Evolutionary conservation across 169 alveolate species (phyloP).

Genomic region (Cytauxzoon felis): DNA sequence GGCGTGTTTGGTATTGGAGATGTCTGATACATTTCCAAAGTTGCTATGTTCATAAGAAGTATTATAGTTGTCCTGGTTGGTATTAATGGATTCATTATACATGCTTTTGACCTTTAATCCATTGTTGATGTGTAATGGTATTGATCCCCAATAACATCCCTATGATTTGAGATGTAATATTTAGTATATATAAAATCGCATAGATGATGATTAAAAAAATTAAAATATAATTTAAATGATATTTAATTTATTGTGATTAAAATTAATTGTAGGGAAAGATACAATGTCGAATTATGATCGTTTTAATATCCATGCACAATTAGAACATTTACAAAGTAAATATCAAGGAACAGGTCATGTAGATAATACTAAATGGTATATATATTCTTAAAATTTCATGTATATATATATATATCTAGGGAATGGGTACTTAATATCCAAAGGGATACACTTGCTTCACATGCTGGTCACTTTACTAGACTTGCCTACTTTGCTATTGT

Average conservation of each 20-base stretch:
- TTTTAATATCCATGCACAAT: conserved; percentile 85
- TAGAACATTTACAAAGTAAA: conserved; percentile 92
- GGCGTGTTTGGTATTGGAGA: neutral
- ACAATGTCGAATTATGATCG: conserved; percentile 81
- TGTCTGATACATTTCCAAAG: neutral
- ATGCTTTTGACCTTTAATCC: too few relatives aligned
- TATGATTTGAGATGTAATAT: too few relatives aligned
- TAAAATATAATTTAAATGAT: neutral
- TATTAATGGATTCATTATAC: too few relatives aligned
- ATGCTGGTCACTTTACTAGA: conserved; percentile 87
- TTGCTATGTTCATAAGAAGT: too few relatives aligned
- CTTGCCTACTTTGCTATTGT: conserved; percentile 87
- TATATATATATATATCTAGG: conserved; percentile 68
- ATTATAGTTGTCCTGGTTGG: too few relatives aligned
- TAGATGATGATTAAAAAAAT: too few relatives aligned
- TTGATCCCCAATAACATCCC: too few relatives aligned
- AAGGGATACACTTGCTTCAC: conserved; percentile 89
- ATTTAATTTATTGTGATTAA: neutral
- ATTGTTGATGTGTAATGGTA: too few relatives aligned
- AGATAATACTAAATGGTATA: conserved; percentile 87
- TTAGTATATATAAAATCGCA: too few relatives aligned
- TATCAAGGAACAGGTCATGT: conserved; percentile 94
- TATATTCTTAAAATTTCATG: neutral
- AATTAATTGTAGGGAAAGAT: too few relatives aligned
- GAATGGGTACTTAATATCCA: conserved; percentile 88